phyloP scores from a whole-genome alignment of 2,329 filamentous ascomycete species.

The Pseudomassariella vexata region DNA sequence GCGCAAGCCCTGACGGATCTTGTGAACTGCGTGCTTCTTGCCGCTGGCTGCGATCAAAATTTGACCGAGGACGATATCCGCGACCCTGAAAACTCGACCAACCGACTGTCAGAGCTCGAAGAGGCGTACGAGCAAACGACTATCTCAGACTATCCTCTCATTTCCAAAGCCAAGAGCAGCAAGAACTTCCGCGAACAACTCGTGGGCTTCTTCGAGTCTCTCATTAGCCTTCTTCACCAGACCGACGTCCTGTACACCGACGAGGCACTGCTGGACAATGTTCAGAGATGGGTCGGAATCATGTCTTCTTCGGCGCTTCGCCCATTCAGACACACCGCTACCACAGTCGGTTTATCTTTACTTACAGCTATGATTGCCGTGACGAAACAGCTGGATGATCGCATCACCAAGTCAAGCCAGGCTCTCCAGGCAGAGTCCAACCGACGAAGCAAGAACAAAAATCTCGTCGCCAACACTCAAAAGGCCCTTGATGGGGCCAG shows the following conservation, averaged over 20 bases:
- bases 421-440: slow-evolving; percentile 74
- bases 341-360: slow-evolving; percentile 75
- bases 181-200: slow-evolving; percentile 74
- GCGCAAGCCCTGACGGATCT: slow-evolving; percentile 53
- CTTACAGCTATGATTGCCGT: slow-evolving; percentile 72
- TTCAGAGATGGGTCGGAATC: slow-evolving; percentile 81
- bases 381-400: slow-evolving; percentile 63
- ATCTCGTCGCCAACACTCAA: slow-evolving; percentile 67
- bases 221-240: slow-evolving; percentile 74
- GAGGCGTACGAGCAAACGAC: slow-evolving; percentile 68
- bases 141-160: slow-evolving; percentile 86
- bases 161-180: slow-evolving; percentile 72
- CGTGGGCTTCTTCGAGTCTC: slow-evolving; percentile 69
- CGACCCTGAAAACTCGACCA: slow-evolving; percentile 81
- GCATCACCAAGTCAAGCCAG: slow-evolving; percentile 69
- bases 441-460: slow-evolving; percentile 69
- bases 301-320: slow-evolving; percentile 86
- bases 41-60: slow-evolving; percentile 74
- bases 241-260: slow-evolving; percentile 79
- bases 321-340: slow-evolving; percentile 91
- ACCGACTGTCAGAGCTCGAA: slow-evolving; percentile 77
- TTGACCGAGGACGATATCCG: slow-evolving; percentile 79
- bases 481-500: slow-evolving; percentile 65
- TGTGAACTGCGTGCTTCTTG: slow-evolving; percentile 61
- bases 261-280: slow-evolving; percentile 73